These are phyloP conservation scores for Alternaria brassicae DNA, from an alignment of 2,329 filamentous ascomycete species.

Conservation along the genomic window DNA sequence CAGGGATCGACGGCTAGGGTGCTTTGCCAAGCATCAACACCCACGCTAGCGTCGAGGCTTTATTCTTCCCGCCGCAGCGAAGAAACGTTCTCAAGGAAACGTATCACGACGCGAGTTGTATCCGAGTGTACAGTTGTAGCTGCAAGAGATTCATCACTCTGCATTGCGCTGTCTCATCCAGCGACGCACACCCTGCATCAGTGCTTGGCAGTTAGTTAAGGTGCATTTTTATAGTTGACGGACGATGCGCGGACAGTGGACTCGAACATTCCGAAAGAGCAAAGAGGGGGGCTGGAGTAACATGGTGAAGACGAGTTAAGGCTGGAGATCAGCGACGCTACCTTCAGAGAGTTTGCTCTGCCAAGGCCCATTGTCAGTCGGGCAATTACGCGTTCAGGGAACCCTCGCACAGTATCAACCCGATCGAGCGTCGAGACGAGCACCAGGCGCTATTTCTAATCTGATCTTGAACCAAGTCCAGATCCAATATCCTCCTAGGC, in stretches of 20 bases:
- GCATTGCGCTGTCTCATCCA: conserved; percentile 6
- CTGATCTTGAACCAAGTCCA: conserved; percentile 9
- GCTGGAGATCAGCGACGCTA: conserved; percentile 19
- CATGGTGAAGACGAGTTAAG: conserved; percentile 1
- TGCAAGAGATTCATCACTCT: conserved; percentile 8
- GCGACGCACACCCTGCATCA: neutral
- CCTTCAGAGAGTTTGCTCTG: conserved; percentile 8
- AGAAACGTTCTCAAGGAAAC: neutral
- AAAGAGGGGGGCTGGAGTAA: conserved; percentile 9
- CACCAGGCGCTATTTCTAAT: conserved; percentile 8
- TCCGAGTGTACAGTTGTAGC: neutral
- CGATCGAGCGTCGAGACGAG: conserved; percentile 16
- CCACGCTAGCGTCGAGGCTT: conserved; percentile 16
- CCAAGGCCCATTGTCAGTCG: conserved; percentile 10
- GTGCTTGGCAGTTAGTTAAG: neutral
- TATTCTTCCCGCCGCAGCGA: conserved; percentile 11
- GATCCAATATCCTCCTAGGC: conserved; percentile 17
- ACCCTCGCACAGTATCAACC: conserved; percentile 5
- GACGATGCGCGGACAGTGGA: conserved; percentile 8
- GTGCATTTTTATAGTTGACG: neutral
- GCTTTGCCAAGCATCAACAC: conserved; percentile 16
- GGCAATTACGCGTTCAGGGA: conserved; percentile 12
- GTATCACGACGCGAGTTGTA: neutral
- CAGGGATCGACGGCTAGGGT: conserved; percentile 18
- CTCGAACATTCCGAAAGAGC: conserved; percentile 3